Conservation (phyloP, 805 yeast genomes). For the Candida andamanensis region DNA sequence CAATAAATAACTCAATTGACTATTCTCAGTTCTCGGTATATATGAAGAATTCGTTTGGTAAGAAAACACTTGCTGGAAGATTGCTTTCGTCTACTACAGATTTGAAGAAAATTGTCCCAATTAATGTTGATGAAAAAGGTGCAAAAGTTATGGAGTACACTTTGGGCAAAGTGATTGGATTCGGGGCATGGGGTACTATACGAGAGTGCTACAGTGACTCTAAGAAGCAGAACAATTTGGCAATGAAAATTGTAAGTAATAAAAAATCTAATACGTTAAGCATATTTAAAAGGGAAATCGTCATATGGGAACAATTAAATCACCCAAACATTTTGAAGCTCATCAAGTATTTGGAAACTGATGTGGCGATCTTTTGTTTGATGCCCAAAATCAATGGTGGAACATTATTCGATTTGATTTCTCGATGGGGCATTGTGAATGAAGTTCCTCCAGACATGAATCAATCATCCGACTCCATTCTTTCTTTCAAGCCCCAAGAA, state of each 20-base stretch:
- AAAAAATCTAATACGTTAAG: constrained; percentile 36
- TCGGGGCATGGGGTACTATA: constrained; percentile 87
- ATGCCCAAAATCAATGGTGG: constrained; percentile 70
- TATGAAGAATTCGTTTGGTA: constrained; percentile 32
- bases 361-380: constrained; percentile 62
- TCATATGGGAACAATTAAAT: constrained; percentile 65
- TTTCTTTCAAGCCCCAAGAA: not conserved
- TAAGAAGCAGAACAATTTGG: constrained; percentile 38
- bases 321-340: constrained; percentile 66
- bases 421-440: constrained; percentile 49
- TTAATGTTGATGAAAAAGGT: constrained; percentile 61
- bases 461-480: not conserved
- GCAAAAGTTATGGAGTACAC: constrained; percentile 56
- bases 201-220: constrained; percentile 51
- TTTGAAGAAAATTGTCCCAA: constrained; percentile 25
- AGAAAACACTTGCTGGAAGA: constrained; percentile 38
- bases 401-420: constrained; percentile 71
- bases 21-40: constrained; percentile 39
- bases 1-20: constrained; percentile 35
- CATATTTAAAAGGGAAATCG: constrained; percentile 65
- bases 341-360: constrained; percentile 55
- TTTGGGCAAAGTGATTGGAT: constrained; percentile 73
- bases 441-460: not conserved
- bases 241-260: constrained; percentile 53
- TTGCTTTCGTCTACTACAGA: constrained; percentile 36